A percentile compares a stretch with the other conserved stretches of the same genome.
Evolutionary conservation across 73 alveolate genomes (phyloP).

Genomic region (Blepharisma stoltei): DNA sequence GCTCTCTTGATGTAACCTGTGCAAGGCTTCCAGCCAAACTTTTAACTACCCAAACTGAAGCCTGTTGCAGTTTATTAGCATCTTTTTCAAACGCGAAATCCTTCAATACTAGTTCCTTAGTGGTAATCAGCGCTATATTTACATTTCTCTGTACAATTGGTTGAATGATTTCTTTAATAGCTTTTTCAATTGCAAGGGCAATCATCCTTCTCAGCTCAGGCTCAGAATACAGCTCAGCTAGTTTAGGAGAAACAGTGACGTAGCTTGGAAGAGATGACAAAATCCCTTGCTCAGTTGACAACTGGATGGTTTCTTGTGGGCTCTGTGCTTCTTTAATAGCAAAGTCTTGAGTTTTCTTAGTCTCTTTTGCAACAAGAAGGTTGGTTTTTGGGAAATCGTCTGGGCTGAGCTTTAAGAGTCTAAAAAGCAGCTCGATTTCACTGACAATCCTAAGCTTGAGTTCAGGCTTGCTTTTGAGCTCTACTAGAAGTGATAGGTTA

Average conservation of each 20-base stretch:
- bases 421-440: conserved; percentile 31
- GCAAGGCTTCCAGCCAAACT: conserved; percentile 95
- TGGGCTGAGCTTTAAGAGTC: not conserved
- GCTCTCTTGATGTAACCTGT: conserved; percentile 96
- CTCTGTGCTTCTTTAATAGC: not conserved
- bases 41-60: conserved; percentile 83
- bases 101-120: conserved; percentile 94
- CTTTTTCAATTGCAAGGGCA: conserved; percentile 76
- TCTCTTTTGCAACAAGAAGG: not conserved
- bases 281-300: conserved; percentile 8
- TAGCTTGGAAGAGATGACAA: conserved; percentile 17
- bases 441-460: conserved; percentile 22
- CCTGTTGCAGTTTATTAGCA: conserved; percentile 77
- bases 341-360: not conserved
- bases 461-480: conserved; percentile 17
- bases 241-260: conserved; percentile 26
- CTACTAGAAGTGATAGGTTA: conserved; percentile 33
- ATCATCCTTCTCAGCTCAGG: conserved; percentile 59
- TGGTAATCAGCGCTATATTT: conserved; percentile 94
- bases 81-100: conserved; percentile 94
- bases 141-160: conserved; percentile 98
- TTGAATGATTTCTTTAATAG: conserved; percentile 85
- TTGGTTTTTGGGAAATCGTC: not conserved
- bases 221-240: conserved; percentile 12
- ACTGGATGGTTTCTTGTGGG: not conserved